Base-by-base conservation (phyloP, 495 filamentous ascomycete genomes). In the Penicillium cinerascens region DNA sequence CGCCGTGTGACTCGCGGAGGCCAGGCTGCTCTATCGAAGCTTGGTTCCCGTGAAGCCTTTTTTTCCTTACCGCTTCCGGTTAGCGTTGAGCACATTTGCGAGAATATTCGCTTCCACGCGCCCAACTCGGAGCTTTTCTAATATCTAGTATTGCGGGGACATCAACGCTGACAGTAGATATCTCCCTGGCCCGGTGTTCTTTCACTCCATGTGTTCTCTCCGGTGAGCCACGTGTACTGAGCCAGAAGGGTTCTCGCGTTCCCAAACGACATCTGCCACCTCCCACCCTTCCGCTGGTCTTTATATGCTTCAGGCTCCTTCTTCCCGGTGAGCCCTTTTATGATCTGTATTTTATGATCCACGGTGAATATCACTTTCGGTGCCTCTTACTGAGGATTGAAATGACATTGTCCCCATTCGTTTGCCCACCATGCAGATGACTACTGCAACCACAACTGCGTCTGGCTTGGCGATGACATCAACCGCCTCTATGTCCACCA, bases 21-120 rank as follows among this genome's bases (percentile, higher is more conserved):
- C 11, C 11, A 33, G 9, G 29, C 11, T 15, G 29, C 29, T 33
- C 13, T 13, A 8, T 17, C 27, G 27, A 47, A 37, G 20, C 27
- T 20, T 33, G 44, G 16, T n/a, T 47, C 9, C 17, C 6, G 27
- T 23, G 27, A 47, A 47, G 44, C 44, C 33, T 47, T 36, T 36
- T 4, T 4, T 7, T n/a, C n/a, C 33, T 15, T 47, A 11, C 25
- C 27, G 44, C 17, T 37, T 47, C 1, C 16, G 44, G 44, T 13
- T 47, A 47, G 26, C 26, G 44, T 15, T 47, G 44, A 47, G 44
- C 44, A 47, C 44, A 47, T 47, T 47, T 47, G 44, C 44, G 44
- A 15, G 44, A 22, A 22, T 47, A 18, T 47, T 47, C 41, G 20
- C 41, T 25, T 43, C 7, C 13, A 43, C 41, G 41, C 6, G 22